phyloP scores from a whole-genome alignment of 331 rosid genomes.

The Prunus yedoensis region DNA sequence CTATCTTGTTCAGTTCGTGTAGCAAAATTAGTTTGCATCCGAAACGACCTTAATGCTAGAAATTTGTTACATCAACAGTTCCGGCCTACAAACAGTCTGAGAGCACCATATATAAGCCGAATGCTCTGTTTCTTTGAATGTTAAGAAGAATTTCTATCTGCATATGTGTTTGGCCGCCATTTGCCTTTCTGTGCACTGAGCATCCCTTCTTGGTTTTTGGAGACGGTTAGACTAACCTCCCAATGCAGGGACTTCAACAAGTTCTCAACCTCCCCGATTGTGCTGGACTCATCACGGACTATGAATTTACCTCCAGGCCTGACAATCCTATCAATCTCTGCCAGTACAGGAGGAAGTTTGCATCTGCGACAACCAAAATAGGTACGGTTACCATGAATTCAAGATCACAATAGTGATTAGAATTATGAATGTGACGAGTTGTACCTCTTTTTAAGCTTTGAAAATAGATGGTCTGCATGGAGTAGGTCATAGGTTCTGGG shows the following conservation, averaged over 20 bases:
- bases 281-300: slow-evolving; percentile 69
- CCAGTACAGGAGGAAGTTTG: slow-evolving; percentile 64
- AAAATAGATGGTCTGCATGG: slow-evolving; percentile 89
- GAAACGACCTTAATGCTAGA: neutral
- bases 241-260: slow-evolving; percentile 78
- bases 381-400: neutral
- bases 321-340: slow-evolving; percentile 81
- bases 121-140: neutral
- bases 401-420: neutral
- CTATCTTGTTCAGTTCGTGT: neutral
- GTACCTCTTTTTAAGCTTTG: slow-evolving; percentile 71
- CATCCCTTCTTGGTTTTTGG: slow-evolving; percentile 69
- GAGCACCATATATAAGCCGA: neutral
- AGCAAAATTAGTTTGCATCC: neutral
- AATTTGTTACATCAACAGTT: neutral
- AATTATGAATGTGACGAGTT: neutral
- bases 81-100: neutral
- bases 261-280: slow-evolving; percentile 64
- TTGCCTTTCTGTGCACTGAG: slow-evolving; percentile 76
- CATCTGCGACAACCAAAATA: slow-evolving; percentile 57
- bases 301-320: slow-evolving; percentile 83
- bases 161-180: slow-evolving; percentile 60
- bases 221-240: slow-evolving; percentile 63
- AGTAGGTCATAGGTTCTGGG: slow-evolving; percentile 83
- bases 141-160: slow-evolving; percentile 36